Evolutionary conservation across 2,329 filamentous ascomycete species (phyloP).

Genomic region (Dactylonectria estremocensis): DNA sequence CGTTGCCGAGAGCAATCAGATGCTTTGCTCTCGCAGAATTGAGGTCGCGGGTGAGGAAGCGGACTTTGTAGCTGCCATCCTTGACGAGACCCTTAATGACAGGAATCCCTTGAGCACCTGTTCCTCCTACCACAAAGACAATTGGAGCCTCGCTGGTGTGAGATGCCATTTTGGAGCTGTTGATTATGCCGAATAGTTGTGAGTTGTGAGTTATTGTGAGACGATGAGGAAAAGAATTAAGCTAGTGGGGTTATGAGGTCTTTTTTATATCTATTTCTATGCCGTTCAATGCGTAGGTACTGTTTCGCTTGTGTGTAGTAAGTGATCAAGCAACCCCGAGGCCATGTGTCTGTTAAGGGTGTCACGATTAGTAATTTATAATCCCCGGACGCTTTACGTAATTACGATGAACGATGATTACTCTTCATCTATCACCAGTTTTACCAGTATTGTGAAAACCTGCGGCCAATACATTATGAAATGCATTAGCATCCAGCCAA

Average conservation of each 20-base stretch:
- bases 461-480: not conserved
- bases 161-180: not conserved
- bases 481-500: not conserved
- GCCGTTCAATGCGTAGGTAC: not conserved
- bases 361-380: not conserved
- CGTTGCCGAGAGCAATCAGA: not conserved
- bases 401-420: not conserved
- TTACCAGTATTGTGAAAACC: not conserved
- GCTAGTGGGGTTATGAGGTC: not conserved
- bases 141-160: not conserved
- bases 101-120: conserved; percentile 30
- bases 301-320: not conserved
- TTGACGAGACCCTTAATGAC: conserved; percentile 19
- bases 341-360: not conserved
- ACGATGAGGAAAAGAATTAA: not conserved
- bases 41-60: conserved; percentile 25
- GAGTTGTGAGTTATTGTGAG: not conserved
- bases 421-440: not conserved
- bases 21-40: not conserved
- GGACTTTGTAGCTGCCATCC: conserved; percentile 14
- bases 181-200: not conserved
- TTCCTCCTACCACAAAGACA: conserved; percentile 28
- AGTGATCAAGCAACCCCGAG: not conserved
- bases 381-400: not conserved
- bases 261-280: not conserved